phyloP scores from a whole-genome alignment of 495 filamentous ascomycete genomes.

The Aspergillus leporis region DNA sequence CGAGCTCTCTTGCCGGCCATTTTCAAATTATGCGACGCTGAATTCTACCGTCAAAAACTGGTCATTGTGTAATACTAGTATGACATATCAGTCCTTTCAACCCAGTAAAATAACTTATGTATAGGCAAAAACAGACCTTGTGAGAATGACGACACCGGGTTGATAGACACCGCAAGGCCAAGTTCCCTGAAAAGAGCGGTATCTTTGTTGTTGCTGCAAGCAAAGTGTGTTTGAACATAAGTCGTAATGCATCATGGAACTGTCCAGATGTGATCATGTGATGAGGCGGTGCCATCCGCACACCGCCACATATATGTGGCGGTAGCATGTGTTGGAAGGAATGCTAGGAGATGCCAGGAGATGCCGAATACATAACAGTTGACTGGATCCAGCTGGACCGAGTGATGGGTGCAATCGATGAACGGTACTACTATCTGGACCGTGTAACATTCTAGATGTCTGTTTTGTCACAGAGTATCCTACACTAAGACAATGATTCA shows the following conservation, averaged over 20 bases:
- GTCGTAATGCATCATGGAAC: not conserved
- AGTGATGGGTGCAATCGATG: not conserved
- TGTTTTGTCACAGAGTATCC: not conserved
- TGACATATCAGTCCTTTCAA: constrained; percentile 3
- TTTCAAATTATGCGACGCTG: not conserved
- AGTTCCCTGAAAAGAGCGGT: not conserved
- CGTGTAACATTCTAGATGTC: not conserved
- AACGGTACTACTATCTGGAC: not conserved
- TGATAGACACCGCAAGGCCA: not conserved
- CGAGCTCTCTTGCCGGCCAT: constrained; percentile 81
- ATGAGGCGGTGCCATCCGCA: not conserved
- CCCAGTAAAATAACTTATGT: not conserved
- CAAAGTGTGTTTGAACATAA: not conserved
- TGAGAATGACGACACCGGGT: not conserved
- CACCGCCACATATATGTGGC: not conserved
- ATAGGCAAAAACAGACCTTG: not conserved
- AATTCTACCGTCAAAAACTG: not conserved
- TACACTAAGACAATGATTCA: not conserved
- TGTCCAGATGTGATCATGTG: not conserved
- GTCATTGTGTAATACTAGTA: not conserved
- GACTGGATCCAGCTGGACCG: not conserved
- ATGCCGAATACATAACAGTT: not conserved
- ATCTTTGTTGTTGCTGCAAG: not conserved
- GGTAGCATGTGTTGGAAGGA: not conserved
- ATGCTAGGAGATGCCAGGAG: not conserved